Evolutionary conservation across 306 rosid genomes (phyloP).

Genomic region (Vigna nakashimae): DNA sequence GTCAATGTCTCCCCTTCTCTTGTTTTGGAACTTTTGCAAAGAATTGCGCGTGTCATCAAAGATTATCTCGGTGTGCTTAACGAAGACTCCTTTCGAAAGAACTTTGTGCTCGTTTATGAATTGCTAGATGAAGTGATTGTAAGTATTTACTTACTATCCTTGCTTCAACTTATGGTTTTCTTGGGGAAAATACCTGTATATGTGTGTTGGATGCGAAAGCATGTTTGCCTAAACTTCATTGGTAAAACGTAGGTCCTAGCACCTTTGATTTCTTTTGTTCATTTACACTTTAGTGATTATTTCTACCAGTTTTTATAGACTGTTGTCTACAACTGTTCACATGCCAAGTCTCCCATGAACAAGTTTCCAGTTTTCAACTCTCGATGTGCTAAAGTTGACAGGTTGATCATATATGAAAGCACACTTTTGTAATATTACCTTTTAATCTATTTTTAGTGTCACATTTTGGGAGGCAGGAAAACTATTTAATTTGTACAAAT

Average conservation of each 20-base stretch:
- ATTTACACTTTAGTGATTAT: neutral
- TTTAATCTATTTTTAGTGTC: neutral
- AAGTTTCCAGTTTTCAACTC: constrained; percentile 15
- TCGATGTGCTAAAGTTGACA: constrained; percentile 2
- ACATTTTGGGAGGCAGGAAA: constrained; percentile 30
- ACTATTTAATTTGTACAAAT: constrained; percentile 21
- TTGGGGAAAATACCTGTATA: neutral
- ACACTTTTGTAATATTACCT: constrained; percentile 20
- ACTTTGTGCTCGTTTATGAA: constrained; percentile 94
- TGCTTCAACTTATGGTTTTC: constrained; percentile 18
- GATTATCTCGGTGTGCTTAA: constrained; percentile 95
- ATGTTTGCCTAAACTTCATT: constrained; percentile 8
- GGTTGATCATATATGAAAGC: neutral
- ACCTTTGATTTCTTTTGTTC: neutral
- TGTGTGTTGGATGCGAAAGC: neutral
- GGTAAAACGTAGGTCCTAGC: neutral
- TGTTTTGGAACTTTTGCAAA: constrained; percentile 80
- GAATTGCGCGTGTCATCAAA: constrained; percentile 89
- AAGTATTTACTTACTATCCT: constrained; percentile 46
- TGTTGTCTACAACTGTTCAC: neutral
- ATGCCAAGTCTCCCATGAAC: neutral
- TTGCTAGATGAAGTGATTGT: constrained; percentile 93
- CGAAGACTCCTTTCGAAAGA: constrained; percentile 88
- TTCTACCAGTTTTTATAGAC: constrained; percentile 2
- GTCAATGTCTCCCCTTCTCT: constrained; percentile 83